phyloP scores from a whole-genome alignment of 805 yeast genomes.

The Yamadazyma insecticola region DNA sequence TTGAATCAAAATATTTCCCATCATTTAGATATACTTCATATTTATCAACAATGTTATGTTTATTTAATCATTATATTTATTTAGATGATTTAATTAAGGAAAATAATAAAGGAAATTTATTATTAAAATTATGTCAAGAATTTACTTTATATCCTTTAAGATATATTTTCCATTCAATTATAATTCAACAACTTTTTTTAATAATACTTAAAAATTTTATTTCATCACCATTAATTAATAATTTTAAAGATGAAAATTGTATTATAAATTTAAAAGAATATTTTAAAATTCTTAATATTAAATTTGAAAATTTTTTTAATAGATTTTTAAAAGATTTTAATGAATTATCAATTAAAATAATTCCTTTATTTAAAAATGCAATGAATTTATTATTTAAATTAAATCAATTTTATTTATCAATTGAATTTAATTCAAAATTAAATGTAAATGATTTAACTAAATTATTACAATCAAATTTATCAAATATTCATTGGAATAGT shows the following conservation, averaged over 20 bases:
- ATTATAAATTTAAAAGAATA: conserved; percentile 11
- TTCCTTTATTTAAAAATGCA: conserved; percentile 7
- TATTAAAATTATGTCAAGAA: conserved; percentile 6
- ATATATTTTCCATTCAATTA: conserved; percentile 14
- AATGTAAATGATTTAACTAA: conserved; percentile 9
- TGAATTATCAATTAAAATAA: not conserved
- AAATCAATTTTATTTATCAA: conserved; percentile 1
- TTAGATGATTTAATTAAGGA: conserved; percentile 12
- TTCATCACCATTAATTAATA: conserved; percentile 7
- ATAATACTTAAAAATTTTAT: conserved; percentile 13
- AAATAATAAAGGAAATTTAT: conserved; percentile 8
- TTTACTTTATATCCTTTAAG: conserved; percentile 11
- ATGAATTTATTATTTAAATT: conserved; percentile 9
- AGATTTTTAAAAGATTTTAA: conserved; percentile 11
- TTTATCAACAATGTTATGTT: conserved; percentile 19
- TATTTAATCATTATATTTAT: conserved; percentile 19
- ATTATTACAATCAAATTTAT: conserved; percentile 5
- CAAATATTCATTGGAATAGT: conserved; percentile 9
- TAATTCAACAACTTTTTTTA: conserved; percentile 17
- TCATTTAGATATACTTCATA: conserved; percentile 22
- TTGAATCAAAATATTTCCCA: conserved; percentile 25
- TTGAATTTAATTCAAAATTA: conserved; percentile 3
- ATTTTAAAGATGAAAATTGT: conserved; percentile 1
- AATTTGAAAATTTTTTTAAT: conserved; percentile 11
- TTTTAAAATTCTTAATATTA: conserved; percentile 7